phyloP scores from a whole-genome alignment of 1,284 basidiomycete species.

The Flammula alnicola region DNA sequence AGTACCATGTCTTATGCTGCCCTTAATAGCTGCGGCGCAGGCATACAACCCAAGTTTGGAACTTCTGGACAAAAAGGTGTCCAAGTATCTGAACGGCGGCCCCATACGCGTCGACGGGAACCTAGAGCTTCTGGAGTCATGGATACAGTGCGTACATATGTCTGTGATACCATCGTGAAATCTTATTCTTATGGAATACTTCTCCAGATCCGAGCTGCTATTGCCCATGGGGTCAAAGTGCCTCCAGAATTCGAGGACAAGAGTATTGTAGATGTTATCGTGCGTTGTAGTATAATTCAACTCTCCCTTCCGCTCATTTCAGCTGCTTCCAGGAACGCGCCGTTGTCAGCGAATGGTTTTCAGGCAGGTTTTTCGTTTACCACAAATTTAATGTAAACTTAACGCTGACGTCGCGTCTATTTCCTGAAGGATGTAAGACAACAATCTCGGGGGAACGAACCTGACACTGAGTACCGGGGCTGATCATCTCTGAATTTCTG shows the following conservation, averaged over 20 bases:
- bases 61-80: constrained; percentile 65
- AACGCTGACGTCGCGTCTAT: no score
- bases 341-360: constrained; percentile 81
- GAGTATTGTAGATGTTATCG: constrained; percentile 59
- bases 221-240: constrained; percentile 71
- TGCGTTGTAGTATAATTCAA: constrained; percentile 38
- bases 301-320: constrained; percentile 1
- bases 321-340: constrained; percentile 61
- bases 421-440: constrained; percentile 43
- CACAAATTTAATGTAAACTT: no score
- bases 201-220: constrained; percentile 63
- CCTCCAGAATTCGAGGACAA: constrained; percentile 74
- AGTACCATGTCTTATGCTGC: not conserved
- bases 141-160: constrained; percentile 66
- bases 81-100: constrained; percentile 72
- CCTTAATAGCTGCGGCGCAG: constrained; percentile 62
- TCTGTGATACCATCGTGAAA: not conserved
- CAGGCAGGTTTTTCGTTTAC: constrained; percentile 44
- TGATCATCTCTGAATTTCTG: not conserved
- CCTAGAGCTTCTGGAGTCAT: constrained; percentile 81
- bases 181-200: not conserved
- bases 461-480: not conserved
- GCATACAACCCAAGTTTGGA: constrained; percentile 71
- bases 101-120: constrained; percentile 77
- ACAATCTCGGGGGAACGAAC: not conserved